Conservation (phyloP, 176 grass and related monocot genomes). For the Zoysia japonica region DNA sequence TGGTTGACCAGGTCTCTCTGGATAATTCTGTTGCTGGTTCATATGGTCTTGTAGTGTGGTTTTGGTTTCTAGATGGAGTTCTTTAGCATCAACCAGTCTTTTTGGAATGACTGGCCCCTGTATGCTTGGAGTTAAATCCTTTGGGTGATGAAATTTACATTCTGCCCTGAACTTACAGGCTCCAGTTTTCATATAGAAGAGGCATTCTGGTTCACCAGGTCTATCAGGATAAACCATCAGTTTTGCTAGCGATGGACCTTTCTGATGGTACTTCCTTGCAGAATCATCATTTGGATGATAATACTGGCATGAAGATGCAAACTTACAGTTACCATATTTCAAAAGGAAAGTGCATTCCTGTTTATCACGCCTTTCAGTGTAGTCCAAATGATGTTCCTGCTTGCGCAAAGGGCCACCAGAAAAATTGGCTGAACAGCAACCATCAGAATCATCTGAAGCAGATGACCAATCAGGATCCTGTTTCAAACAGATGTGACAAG, state of each 20-base stretch:
- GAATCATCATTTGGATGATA: conserved; percentile 20
- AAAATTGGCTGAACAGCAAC: conserved; percentile 47
- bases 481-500: conserved; percentile 20
- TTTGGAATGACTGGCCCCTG: conserved; percentile 15
- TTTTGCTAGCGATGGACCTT: conserved; percentile 10
- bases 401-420: conserved; percentile 47
- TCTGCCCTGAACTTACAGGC: conserved; percentile 44
- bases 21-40: conserved; percentile 32
- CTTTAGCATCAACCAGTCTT: conserved; percentile 14
- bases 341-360: conserved; percentile 39
- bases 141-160: conserved; percentile 64
- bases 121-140: conserved; percentile 15
- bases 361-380: conserved; percentile 38
- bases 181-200: conserved; percentile 53
- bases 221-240: conserved; percentile 42
- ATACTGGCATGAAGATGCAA: conserved; percentile 38
- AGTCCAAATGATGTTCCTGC: conserved; percentile 35
- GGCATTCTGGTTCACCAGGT: conserved; percentile 49
- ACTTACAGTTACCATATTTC: conserved; percentile 47
- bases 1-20: conserved; percentile 51
- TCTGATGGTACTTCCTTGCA: not conserved
- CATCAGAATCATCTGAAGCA: conserved; percentile 43
- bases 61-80: conserved; percentile 16
- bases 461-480: conserved; percentile 43
- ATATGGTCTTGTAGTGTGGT: conserved; percentile 28